Percentiles rank a stretch among this genome's conserved stretches.
Evolutionary conservation across 176 grass and related monocot species (phyloP).

Genomic region (Tuctoria greenei): DNA sequence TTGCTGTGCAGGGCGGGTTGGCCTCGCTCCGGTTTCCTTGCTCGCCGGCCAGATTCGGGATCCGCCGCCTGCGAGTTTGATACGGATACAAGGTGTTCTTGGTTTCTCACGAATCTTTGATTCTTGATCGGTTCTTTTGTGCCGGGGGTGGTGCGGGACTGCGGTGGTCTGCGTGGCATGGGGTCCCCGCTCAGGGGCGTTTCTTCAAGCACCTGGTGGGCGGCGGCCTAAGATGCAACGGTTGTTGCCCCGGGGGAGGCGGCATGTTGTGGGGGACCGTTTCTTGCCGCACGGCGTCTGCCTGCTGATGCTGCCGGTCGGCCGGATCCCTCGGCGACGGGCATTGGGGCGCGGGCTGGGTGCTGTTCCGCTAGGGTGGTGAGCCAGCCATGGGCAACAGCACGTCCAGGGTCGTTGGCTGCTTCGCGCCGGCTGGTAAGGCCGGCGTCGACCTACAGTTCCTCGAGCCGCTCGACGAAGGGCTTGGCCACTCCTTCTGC

Average conservation of each 20-base stretch:
- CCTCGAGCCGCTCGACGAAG: constrained; percentile 79
- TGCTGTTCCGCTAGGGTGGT: constrained; percentile 28
- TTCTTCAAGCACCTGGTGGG: constrained; percentile 40
- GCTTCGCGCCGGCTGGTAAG: constrained; percentile 75
- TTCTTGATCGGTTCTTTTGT: constrained; percentile 21
- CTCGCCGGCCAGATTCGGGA: constrained; percentile 34
- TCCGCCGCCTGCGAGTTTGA: constrained; percentile 6
- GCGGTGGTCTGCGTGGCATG: too few species aligned
- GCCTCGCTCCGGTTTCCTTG: background rate
- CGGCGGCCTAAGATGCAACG: constrained; percentile 58
- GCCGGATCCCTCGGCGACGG: constrained; percentile 45
- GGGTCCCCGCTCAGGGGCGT: constrained; percentile 36
- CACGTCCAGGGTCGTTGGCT: constrained; percentile 82
- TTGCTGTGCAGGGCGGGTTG: background rate
- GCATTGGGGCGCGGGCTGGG: constrained; percentile 42
- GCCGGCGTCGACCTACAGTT: constrained; percentile 67
- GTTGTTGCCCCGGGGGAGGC: constrained; percentile 30
- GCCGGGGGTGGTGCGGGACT: constrained; percentile 1
- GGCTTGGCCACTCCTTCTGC: constrained; percentile 89
- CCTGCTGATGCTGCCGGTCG: constrained; percentile 54
- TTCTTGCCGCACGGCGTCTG: constrained; percentile 47
- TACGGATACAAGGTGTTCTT: background rate
- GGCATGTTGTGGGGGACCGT: constrained; percentile 43
- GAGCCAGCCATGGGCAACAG: constrained; percentile 71
- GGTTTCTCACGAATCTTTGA: background rate